Evolutionary conservation across 306 rosid species (phyloP), one percentile per base, ranked within the genome.

Genomic region (Dryas drummondii): DNA sequence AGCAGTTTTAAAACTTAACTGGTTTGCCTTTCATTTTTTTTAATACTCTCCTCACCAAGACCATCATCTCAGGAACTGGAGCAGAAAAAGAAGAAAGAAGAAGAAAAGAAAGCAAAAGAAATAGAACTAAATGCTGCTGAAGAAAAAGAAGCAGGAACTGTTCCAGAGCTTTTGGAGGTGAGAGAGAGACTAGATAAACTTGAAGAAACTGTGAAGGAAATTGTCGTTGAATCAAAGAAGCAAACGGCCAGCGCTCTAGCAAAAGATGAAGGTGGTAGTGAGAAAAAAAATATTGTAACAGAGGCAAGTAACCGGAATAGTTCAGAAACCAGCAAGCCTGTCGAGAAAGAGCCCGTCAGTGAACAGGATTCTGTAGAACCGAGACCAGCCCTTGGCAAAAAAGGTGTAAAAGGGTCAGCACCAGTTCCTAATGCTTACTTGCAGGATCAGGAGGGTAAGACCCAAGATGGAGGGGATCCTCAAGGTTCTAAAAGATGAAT

Each of bases 151-250:
- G 80, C 63, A 37, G 82, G 72, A 50, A 51, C 69, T 49, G 79
- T 49, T 79, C 76, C 89, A 1, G 86, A 81, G 74, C 79, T 90
- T 70, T 74, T 72, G 84, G 88, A 90, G 86, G 91, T 96, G 76
- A 90, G 81, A 81, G 87, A 26, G 58, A 90, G 99, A 81, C 89
- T 90, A 57, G 88, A 85, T 37, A 89, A 92, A 77, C 98, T 96
- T 37, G 98, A 96, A 83, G 96, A 87, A 76, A 73, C 88, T 44
- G 66, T 94, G 70, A 90, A 88, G 73, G 97, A 82, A 86, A 92
- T 94, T 77, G 89, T 70, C 46, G 90, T 75, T 63, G 91, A 79
- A 81, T 78, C 91, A 42, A 86, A 84, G 83, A 86, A 82, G 70
- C 88, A 84, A 70, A 63, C 80, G 54, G 49, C 51, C 66, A 62